Base-by-base conservation (phyloP, 2,329 filamentous ascomycete genomes). In the Didymosphaeria variabile region DNA sequence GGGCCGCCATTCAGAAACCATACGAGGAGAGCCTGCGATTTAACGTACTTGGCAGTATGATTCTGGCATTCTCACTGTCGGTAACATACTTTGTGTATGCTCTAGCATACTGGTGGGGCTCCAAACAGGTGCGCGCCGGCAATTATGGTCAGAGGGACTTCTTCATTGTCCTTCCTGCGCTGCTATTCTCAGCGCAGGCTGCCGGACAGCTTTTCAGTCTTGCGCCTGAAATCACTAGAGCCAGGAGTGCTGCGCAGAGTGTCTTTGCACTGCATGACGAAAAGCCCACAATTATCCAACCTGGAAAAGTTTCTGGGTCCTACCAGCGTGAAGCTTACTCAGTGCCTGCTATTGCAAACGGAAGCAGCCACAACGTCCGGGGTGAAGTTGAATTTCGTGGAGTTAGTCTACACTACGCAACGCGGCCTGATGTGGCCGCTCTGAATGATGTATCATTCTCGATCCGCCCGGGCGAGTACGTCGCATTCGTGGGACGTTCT, bases 41-140 rank as follows among this genome's bases (percentile, higher is more conserved):
- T 59, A 79, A 75, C 21, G 60, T 79, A 5, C 70, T 74, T 6
- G 78, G 79, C 1, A 83, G 82, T 45, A 73, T 77, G 2, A 57
- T 82, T 15, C 74, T 83, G 21, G 80, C 81, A 0, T 78, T 82
- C 52, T 81, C 80, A 4, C 72, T 82, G 26, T 78, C 80, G 0
- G 74, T 82, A 19, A 81, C 80, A 0, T 82, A 83, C 62, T 82
- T 83, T 63, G 79, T 83, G 1, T 83, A 83, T 60, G 81, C 81
- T 34, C 65, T 83, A 34, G 81, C 81, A 29, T 83, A 83, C 66
- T 83, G 80, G 81, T 83, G 81, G 81, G 79, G 81, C 67, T 67
- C 81, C 1, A 78, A 76, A 60, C 77, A 81, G 59, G 80, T 83
- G 4, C 75, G 80, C 17, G 76, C 78, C 40, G 80, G 80, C 19